Conservation (phyloP, 495 filamentous ascomycete species). For the Neurospora sp. region DNA sequence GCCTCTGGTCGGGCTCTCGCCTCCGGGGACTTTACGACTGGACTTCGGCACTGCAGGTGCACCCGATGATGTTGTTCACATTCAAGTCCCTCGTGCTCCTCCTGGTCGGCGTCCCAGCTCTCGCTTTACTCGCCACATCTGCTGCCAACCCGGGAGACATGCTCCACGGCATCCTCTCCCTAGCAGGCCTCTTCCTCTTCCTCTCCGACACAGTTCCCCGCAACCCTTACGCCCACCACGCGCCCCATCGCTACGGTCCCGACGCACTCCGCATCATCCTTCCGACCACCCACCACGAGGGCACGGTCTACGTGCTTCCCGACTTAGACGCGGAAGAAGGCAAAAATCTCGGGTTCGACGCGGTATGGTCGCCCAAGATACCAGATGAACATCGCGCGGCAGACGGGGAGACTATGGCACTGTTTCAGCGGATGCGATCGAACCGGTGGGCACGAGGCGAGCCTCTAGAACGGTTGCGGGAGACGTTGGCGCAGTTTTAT, state of each 20-base stretch:
- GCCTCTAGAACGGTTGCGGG: neutral
- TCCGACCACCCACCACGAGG: neutral
- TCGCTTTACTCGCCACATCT: neutral
- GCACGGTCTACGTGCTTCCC: neutral
- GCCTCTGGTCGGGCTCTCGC: neutral
- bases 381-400: neutral
- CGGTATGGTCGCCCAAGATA: neutral
- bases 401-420: neutral
- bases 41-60: neutral
- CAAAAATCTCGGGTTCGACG: neutral
- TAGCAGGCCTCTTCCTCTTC: neutral
- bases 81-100: neutral
- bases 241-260: neutral
- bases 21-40: neutral
- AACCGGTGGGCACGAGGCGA: neutral
- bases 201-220: neutral
- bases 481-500: neutral
- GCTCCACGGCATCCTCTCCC: neutral
- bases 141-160: neutral
- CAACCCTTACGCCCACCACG: neutral
- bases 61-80: neutral
- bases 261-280: neutral
- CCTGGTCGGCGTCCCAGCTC: neutral
- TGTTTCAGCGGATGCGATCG: neutral
- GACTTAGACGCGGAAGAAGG: neutral